Evolutionary conservation across 2,329 filamentous ascomycete genomes (phyloP).

Genomic region (Monosporascus ibericus): DNA sequence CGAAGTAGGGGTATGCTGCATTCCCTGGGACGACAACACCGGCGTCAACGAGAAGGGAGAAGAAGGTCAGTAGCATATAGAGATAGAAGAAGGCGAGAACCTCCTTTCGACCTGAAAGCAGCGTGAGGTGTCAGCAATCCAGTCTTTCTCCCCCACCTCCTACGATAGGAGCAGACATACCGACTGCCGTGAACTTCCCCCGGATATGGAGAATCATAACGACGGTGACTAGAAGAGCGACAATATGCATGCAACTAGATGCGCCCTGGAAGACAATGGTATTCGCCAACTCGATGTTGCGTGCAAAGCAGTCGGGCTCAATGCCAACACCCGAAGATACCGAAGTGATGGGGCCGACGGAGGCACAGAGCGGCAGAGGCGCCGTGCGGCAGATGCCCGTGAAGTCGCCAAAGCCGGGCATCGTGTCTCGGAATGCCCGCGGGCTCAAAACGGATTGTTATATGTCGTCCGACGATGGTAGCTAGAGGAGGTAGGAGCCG

Average conservation of each 20-base stretch:
- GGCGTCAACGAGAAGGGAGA: constrained; percentile 85
- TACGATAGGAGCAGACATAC: constrained; percentile 42
- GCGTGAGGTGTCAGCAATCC: constrained; percentile 8
- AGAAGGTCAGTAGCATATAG: constrained; percentile 83
- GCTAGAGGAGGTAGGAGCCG: not conserved
- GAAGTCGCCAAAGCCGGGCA: constrained; percentile 90
- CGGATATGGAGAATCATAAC: constrained; percentile 97
- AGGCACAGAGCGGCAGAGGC: constrained; percentile 78
- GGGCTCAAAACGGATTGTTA: not conserved
- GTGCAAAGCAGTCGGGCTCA: constrained; percentile 84
- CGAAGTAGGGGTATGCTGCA: constrained; percentile 81
- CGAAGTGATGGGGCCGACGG: constrained; percentile 68
- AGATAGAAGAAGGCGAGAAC: constrained; percentile 93
- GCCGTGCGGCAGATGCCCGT: constrained; percentile 77
- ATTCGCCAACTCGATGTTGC: constrained; percentile 93
- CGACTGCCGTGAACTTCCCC: constrained; percentile 96
- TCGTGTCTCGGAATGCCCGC: constrained; percentile 26
- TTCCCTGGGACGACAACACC: constrained; percentile 85
- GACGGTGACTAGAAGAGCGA: constrained; percentile 84
- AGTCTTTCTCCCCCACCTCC: not conserved
- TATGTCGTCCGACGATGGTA: not conserved
- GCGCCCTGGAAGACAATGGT: constrained; percentile 97
- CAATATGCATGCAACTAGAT: constrained; percentile 85
- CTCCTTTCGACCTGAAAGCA: constrained; percentile 51
- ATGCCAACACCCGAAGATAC: constrained; percentile 69